Evolutionary conservation across 1,139 yeast genomes (phyloP).

Genomic region (Lodderomyces theae): DNA sequence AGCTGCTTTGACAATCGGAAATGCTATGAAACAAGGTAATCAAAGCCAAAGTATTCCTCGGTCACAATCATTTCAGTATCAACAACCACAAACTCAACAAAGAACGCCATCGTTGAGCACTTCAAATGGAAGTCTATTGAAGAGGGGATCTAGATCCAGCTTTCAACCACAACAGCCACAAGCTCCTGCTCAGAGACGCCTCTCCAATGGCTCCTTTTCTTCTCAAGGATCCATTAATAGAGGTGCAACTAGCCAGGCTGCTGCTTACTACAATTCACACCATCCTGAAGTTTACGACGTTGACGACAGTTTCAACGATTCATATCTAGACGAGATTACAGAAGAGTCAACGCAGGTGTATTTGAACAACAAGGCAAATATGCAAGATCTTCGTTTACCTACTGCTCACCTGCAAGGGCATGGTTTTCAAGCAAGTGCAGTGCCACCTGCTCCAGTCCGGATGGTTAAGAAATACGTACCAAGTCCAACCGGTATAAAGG

Average conservation of each 20-base stretch:
- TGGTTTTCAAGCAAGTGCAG: not conserved
- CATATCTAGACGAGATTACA: slow-evolving; percentile 29
- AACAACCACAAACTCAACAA: slow-evolving; percentile 4
- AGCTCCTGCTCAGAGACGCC: slow-evolving; percentile 14
- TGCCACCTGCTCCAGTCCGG: slow-evolving; percentile 19
- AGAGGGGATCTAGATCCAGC: slow-evolving; percentile 15
- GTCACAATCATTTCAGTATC: slow-evolving; percentile 5
- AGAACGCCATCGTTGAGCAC: slow-evolving; percentile 5
- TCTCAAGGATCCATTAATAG: slow-evolving; percentile 11
- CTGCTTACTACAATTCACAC: slow-evolving; percentile 4
- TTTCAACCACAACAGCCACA: slow-evolving; percentile 7
- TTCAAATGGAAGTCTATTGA: slow-evolving; percentile 17
- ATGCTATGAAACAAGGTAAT: slow-evolving; percentile 16
- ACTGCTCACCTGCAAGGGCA: not conserved
- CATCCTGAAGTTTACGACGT: slow-evolving; percentile 21
- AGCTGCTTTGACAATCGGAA: slow-evolving; percentile 47
- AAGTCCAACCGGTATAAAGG: slow-evolving; percentile 46
- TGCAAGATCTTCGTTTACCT: slow-evolving; percentile 25
- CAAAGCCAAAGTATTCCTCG: slow-evolving; percentile 4
- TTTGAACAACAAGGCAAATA: slow-evolving; percentile 22
- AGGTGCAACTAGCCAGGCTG: slow-evolving; percentile 5
- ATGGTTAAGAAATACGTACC: slow-evolving; percentile 51
- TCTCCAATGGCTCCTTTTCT: slow-evolving; percentile 17
- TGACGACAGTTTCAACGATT: slow-evolving; percentile 30
- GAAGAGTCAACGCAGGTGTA: slow-evolving; percentile 21